Evolutionary conservation across 495 filamentous ascomycete species (phyloP).

Genomic region (Hypoxylon perforatum): DNA sequence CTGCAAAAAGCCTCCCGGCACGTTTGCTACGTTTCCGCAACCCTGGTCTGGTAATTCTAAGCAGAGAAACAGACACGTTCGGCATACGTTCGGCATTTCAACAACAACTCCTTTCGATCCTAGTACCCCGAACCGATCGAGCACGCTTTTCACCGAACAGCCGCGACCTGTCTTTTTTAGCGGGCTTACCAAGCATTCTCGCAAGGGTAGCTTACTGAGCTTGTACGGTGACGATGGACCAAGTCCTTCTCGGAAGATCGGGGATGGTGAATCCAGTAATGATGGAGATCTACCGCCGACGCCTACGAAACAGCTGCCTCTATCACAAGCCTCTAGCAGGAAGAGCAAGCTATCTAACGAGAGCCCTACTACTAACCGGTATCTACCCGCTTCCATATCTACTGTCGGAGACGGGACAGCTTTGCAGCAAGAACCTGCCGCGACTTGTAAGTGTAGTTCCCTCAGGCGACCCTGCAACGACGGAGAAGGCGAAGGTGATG

Average conservation of each 20-base stretch:
- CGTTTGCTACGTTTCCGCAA: conserved; percentile 71
- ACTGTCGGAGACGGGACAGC: conserved; percentile 31
- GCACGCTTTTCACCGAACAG: conserved; percentile 33
- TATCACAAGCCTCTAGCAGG: conserved; percentile 29
- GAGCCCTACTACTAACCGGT: conserved; percentile 44
- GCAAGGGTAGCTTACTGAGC: conserved; percentile 80
- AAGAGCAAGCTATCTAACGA: conserved; percentile 44
- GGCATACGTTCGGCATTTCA: conserved; percentile 52
- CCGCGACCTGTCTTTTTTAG: conserved; percentile 52
- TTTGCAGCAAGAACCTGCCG: conserved; percentile 31
- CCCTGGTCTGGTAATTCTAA: conserved; percentile 63
- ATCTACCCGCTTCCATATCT: conserved; percentile 44
- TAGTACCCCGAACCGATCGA: conserved; percentile 26
- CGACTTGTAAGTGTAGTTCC: conserved; percentile 58
- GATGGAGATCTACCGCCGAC: conserved; percentile 88
- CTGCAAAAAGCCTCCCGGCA: conserved; percentile 81
- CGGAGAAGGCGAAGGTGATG: conserved; percentile 5
- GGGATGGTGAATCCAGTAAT: conserved; percentile 60
- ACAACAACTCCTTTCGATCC: conserved; percentile 69
- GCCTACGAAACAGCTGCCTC: conserved; percentile 75
- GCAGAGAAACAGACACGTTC: conserved; percentile 51
- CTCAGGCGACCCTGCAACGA: conserved; percentile 34
- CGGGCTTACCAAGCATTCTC: conserved; percentile 56
- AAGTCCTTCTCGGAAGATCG: conserved; percentile 64
- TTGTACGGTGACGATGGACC: conserved; percentile 76